Conservation (phyloP, 23 red algal genomes). For the Gracilaria domingensis region DNA sequence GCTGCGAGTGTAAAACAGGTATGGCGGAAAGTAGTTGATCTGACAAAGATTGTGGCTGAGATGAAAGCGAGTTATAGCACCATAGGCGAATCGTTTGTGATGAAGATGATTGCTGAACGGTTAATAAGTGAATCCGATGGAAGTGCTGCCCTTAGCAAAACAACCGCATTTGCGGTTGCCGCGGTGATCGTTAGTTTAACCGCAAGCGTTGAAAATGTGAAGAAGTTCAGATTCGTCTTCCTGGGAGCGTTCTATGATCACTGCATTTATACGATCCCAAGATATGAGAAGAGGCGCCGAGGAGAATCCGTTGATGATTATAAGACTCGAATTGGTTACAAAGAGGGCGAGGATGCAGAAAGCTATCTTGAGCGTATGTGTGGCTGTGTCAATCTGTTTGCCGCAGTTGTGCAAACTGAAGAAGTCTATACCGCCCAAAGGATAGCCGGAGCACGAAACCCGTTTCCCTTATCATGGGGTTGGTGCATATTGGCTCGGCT, state of each 20-base stretch:
- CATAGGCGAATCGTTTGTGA: slow-evolving; percentile 38
- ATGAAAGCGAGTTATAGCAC: slow-evolving; percentile 10
- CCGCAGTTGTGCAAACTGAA: slow-evolving; percentile 84
- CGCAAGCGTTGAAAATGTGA: slow-evolving; percentile 16
- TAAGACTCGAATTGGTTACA: slow-evolving; percentile 59
- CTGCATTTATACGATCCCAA: slow-evolving; percentile 82
- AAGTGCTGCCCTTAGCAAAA: slow-evolving; percentile 36
- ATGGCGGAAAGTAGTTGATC: slow-evolving; percentile 51
- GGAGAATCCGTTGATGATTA: slow-evolving; percentile 66
- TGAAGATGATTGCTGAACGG: slow-evolving; percentile 55
- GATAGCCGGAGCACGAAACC: slow-evolving; percentile 13
- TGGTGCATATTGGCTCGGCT: slow-evolving; percentile 43
- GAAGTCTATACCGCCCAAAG: neutral
- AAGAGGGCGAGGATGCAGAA: slow-evolving; percentile 71
- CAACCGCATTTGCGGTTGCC: slow-evolving; percentile 55
- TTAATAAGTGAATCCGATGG: slow-evolving; percentile 68
- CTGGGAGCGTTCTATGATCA: slow-evolving; percentile 66
- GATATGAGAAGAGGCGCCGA: slow-evolving; percentile 45
- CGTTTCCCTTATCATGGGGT: slow-evolving; percentile 27
- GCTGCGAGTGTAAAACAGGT: slow-evolving; percentile 76
- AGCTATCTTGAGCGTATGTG: slow-evolving; percentile 77
- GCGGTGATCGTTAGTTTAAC: slow-evolving; percentile 63
- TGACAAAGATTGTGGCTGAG: slow-evolving; percentile 38
- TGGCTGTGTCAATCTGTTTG: slow-evolving; percentile 79
- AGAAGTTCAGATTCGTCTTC: slow-evolving; percentile 51